Evolutionary conservation across 257 asterid species (phyloP), one percentile per base, ranked within the genome.

Genomic region (Solanum ahanhuiri): DNA sequence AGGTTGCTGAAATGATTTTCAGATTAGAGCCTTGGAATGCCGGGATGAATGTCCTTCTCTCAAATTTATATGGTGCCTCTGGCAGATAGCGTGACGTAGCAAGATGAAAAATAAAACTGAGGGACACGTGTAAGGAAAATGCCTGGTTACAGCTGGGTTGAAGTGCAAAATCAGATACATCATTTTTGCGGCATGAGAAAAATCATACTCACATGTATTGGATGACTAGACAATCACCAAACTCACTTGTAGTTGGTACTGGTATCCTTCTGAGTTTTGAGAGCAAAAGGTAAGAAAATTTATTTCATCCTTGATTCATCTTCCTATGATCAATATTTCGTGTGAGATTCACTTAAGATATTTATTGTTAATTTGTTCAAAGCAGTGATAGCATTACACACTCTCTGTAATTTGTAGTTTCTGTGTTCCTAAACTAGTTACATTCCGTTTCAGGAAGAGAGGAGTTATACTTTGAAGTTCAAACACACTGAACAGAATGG

Each of bases 61-160:
- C 12, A 41, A 41, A 9, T 41, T 88, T 96, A 85, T 96, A 95
- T 37, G 99, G 97, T 45, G 91, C 97, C 85, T 93, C 98, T 7
- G 98, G 96, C 31, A 93, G 97, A 86, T 96, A 98, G 98, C 88
- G 20, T 31, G 99, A 96, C 85, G 99, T 90, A 88, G 92, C 25
- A 92, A 89, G 86, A 93, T 94, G 98, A 39, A 92, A 98, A 87
- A 70, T 89, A 86, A 93, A 88, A 89, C 92, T 93, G 98, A 90
- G 95, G 88, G 98, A 93, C 54, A 88, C 91, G 97, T n/a, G 89
- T 92, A 15, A 92, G 60, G 87, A 95, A 94, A 88, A 87, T 87
- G 28, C 97, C 91, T 1, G 99, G 98, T 35, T 95, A 94, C 86
- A 95, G 99, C 89, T 96, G 99, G 98, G 93, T 96, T 20, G 99